Base-by-base conservation (phyloP, 2,329 filamentous ascomycete genomes). In the Sarocladiaceae sp. region DNA sequence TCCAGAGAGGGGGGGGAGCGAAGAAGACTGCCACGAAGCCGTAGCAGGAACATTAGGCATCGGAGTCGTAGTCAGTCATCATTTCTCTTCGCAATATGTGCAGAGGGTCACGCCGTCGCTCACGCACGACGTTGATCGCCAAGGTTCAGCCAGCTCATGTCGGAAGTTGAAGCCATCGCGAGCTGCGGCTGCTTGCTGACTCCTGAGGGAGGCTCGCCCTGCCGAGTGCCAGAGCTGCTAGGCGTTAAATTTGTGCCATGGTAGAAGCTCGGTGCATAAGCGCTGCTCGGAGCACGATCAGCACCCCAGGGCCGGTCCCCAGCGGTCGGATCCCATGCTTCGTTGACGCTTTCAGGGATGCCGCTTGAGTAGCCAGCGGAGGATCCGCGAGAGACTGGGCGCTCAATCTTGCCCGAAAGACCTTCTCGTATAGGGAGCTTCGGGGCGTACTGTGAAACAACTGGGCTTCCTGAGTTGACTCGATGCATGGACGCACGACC, bases 71-170 rank as follows among this genome's bases (percentile, higher is more conserved):
- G 25, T 8, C 28, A 31, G 44, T 48, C 26, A 22, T 48, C 22
- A 33, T 29, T 17, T 18, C 17, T 33, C 22, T 5, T 48, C 26
- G 23, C n/a, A 11, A 20, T 33, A 48, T 48, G 44, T 48, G 44
- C 26, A 33, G n/a, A 10, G 44, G 37, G 11, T 8, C 29, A 25
- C 20, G 26, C 13, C n/a, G 10, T 8, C 28, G n/a, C n/a, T 48
- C 15, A 48, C 15, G 17, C n/a, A 48, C 61, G 64, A 37, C 61
- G 57, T 33, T 66, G 63, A 33, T 79, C 78, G 44, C 83, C 84
- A 17, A 91, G 74, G 62, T 91, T 90, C 57, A 92, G 70, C 88
- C 88, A 92, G 68, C 86, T 89, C 85, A 91, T 88, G 65, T 91
- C 88, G 12, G 78, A 76, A 6, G 71, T 72, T 23, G 74, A 65